Evolutionary conservation across 2,329 filamentous ascomycete genomes (phyloP), one percentile per base, ranked within the genome.

Genomic region (Talaromyces sp.): DNA sequence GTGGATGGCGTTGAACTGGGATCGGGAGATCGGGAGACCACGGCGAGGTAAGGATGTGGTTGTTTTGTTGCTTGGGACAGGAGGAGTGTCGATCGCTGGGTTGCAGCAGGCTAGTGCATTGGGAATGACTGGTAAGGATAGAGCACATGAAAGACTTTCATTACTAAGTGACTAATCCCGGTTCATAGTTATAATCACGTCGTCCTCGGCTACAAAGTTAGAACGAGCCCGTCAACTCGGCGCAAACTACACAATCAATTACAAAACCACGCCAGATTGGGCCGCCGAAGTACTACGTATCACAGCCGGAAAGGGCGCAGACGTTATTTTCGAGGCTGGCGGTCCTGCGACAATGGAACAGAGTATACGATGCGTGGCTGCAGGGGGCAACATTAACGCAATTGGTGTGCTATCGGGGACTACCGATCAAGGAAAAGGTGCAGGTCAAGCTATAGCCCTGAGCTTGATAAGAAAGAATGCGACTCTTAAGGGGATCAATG

Each of bases 371-470:
- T 77, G 77, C n/a, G 75, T 82, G 3, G 76, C 78, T 0, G 75
- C 73, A 31, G 83, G 82, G 1, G 84, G 83, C 0, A 68, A 79
- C 22, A 78, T 85, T 47, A 74, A 77, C 52, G 70, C 81, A 13
- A 79, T 84, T 54, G 83, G 83, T 0, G 82, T 84, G 59, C 68
- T 82, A 0, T 79, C 78, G 0, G 81, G 80, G 41, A 86, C 89
- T 16, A 45, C 35, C 3, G 35, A 54, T 73, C 78, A 85, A 54
- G 27, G n/a, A 13, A 35, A n/a, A 8, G 31, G 27, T 10, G 66
- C 87, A 89, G 74, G 77, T 3, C 83, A 80, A 0, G 77, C 84
- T 8, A 88, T 88, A 67, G 83, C 87, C 11, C 89, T 89, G 68
- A 75, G 90, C 37, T 76, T 85, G 14, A 70, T 85, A 57, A 76